Conservation (phyloP, 208 protist species). For the Wallacemonas collosoma region DNA sequence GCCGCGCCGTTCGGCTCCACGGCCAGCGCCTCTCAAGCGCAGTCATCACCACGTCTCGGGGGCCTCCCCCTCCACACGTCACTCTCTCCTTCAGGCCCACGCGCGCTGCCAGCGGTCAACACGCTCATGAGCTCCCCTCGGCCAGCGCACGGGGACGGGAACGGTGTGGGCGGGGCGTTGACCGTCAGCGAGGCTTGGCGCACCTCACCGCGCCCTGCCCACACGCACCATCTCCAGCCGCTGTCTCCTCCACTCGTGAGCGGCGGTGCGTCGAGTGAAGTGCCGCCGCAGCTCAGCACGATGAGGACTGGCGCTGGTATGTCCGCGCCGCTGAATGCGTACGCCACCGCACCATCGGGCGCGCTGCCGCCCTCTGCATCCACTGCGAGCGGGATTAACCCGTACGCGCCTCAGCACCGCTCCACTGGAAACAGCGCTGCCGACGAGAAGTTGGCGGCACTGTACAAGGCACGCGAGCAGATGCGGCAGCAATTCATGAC, state of each 20-base stretch:
- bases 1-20: not conserved
- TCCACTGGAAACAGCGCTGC: slow-evolving; percentile 78
- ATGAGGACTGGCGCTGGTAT: too few species aligned
- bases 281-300: not conserved
- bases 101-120: slow-evolving; percentile 9
- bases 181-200: not conserved
- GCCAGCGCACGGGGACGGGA: not conserved
- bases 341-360: not conserved
- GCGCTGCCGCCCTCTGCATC: not conserved
- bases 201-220: not conserved
- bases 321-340: not conserved
- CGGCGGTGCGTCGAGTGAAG: not conserved
- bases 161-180: too few species aligned
- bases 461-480: slow-evolving; percentile 75
- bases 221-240: slow-evolving; percentile 15
- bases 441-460: slow-evolving; percentile 71
- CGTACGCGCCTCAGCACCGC: slow-evolving; percentile 57
- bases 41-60: not conserved
- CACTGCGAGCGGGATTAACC: slow-evolving; percentile 30
- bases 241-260: not conserved
- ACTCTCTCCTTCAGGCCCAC: not conserved
- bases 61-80: not conserved
- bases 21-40: not conserved
- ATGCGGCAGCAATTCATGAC: slow-evolving; percentile 51
- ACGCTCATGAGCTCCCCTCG: not conserved